Conservation (phyloP, 2,329 filamentous ascomycete species). For the Pseudohalonectria lignicola region DNA sequence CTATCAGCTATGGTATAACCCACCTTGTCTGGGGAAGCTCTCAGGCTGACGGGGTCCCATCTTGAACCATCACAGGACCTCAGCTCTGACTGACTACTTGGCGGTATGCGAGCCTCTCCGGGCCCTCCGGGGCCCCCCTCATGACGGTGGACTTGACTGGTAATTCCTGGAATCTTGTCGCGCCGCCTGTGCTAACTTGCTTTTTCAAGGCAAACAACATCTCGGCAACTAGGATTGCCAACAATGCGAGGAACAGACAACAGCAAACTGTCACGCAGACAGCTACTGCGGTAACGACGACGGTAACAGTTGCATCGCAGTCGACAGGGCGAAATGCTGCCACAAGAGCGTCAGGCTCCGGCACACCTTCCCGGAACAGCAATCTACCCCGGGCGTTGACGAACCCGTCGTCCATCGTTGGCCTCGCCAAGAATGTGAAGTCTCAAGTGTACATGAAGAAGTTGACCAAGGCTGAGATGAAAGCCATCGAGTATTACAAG, state of each 20-base stretch:
- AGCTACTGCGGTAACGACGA: conserved; percentile 1
- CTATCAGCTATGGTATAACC: too few species aligned
- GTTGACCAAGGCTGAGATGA: conserved; percentile 41
- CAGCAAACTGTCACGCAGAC: conserved; percentile 9
- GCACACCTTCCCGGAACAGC: too few species aligned
- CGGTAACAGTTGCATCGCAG: too few species aligned
- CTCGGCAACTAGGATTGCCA: conserved; percentile 43
- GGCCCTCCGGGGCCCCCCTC: too few species aligned
- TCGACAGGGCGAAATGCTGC: too few species aligned
- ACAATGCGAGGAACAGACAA: conserved; percentile 11
- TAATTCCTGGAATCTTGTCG: too few species aligned
- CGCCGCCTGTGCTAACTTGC: too few species aligned
- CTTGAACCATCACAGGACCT: too few species aligned
- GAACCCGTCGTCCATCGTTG: conserved; percentile 6
- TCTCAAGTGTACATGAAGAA: conserved; percentile 22
- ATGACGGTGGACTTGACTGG: too few species aligned
- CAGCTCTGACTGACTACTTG: conserved; percentile 42
- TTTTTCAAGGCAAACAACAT: conserved; percentile 59
- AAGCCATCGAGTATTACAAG: conserved; percentile 45
- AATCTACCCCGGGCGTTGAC: too few species aligned
- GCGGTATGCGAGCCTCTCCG: conserved; percentile 22
- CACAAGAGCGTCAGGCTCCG: not conserved
- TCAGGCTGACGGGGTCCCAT: too few species aligned
- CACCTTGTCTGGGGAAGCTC: too few species aligned
- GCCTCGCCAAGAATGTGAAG: conserved; percentile 9